phyloP scores from a whole-genome alignment of 108 stramenopile species.

The Cyclostephanos tholiformis region DNA sequence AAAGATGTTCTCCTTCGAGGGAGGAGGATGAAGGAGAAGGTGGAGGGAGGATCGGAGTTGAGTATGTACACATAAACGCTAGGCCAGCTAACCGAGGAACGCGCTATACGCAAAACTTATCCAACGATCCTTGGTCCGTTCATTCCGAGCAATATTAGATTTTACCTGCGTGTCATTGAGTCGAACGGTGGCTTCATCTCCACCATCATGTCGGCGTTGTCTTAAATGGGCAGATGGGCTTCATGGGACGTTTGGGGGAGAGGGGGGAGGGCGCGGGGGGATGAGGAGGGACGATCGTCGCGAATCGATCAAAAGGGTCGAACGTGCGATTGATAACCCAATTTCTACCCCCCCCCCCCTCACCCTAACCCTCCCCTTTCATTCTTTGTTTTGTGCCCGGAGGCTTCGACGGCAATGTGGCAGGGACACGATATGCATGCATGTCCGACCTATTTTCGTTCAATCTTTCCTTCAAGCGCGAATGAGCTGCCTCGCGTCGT shows the following conservation, averaged over 20 bases:
- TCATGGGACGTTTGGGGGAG: neutral
- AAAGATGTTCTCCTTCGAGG: neutral
- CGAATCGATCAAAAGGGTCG: constrained; percentile 18
- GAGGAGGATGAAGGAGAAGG: neutral
- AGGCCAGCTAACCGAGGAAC: constrained; percentile 54
- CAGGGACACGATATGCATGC: constrained; percentile 5
- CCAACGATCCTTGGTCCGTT: constrained; percentile 54
- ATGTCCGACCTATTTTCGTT: neutral
- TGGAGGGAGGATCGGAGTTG: neutral
- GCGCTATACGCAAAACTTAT: constrained; percentile 1
- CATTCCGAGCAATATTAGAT: constrained; percentile 44
- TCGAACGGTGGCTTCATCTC: constrained; percentile 46
- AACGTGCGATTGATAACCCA: neutral
- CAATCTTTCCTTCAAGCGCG: too few relatives aligned
- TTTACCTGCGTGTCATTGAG: constrained; percentile 21
- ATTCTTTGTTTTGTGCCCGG: neutral
- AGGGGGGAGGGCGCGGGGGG: neutral
- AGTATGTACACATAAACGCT: constrained; percentile 7
- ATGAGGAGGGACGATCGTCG: too few relatives aligned
- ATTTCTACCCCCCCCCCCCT: too few relatives aligned
- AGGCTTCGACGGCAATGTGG: constrained; percentile 8
- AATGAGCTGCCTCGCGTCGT: too few relatives aligned
- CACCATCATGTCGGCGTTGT: constrained; percentile 10
- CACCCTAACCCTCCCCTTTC: neutral
- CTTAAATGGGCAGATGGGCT: neutral